phyloP scores from a whole-genome alignment of 495 filamentous ascomycete species.

The Xeromyces bisporus region DNA sequence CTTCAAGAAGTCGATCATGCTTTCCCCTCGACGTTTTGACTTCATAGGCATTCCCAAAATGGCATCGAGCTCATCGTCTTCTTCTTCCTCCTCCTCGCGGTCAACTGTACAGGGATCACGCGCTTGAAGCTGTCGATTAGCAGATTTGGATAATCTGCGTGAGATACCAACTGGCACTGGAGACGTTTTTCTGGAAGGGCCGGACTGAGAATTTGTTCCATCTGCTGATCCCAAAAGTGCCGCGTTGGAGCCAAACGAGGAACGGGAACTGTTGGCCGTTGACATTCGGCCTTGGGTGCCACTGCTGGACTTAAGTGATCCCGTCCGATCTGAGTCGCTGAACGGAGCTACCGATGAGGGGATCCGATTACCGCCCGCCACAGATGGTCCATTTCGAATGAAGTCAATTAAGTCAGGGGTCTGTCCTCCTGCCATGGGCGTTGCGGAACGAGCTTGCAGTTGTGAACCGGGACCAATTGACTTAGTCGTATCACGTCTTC shows the following conservation, averaged over 20 bases:
- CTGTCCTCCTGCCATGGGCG: conserved; percentile 39
- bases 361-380: conserved; percentile 43
- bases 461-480: conserved; percentile 16
- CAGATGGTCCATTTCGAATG: conserved; percentile 66
- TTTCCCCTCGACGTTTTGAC: conserved; percentile 39
- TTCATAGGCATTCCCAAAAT: conserved; percentile 28
- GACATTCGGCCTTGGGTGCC: conserved; percentile 21
- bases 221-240: conserved; percentile 32
- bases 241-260: conserved; percentile 42
- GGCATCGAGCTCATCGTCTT: conserved; percentile 49
- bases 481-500: conserved; percentile 7
- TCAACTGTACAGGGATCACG: conserved; percentile 89
- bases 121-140: conserved; percentile 43
- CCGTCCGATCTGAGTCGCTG: conserved; percentile 67
- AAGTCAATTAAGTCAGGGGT: conserved; percentile 87
- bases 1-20: conserved; percentile 74
- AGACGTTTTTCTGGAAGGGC: conserved; percentile 1
- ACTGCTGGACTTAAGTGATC: conserved; percentile 18
- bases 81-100: conserved; percentile 61
- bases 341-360: conserved; percentile 76
- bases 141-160: too few species aligned
- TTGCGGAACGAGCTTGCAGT: conserved; percentile 58
- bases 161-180: conserved; percentile 5
- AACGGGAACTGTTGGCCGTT: conserved; percentile 21
- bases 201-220: conserved; percentile 8